Percentiles rank a stretch among this genome's conserved stretches.
These are phyloP conservation scores for Pachysandra terminalis DNA, from an alignment of 164 flowering plant genomes.

Conservation along the genomic window DNA sequence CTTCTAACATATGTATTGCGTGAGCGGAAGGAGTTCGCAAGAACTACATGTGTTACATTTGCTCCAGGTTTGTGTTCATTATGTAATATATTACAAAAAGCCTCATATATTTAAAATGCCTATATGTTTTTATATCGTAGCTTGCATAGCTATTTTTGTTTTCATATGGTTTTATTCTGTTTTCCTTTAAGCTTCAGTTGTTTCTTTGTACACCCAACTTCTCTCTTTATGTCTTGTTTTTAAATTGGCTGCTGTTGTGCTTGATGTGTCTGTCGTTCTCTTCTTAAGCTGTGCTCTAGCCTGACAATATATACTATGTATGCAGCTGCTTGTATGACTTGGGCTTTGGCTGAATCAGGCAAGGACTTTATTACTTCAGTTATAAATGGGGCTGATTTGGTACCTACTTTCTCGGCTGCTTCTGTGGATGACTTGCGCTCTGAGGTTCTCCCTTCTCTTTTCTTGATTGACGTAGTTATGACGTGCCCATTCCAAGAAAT, in stretches of 20 bases:
- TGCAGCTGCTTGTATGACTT: slow-evolving; percentile 98
- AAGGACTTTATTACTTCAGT: slow-evolving; percentile 67
- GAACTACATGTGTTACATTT: slow-evolving; percentile 83
- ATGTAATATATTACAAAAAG: background rate
- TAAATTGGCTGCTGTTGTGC: background rate
- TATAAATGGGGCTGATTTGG: slow-evolving; percentile 94
- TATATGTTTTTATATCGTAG: too few species aligned
- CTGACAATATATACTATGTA: background rate
- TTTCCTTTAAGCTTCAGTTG: background rate
- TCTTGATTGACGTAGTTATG: too few species aligned
- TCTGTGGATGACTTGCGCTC: slow-evolving; percentile 95
- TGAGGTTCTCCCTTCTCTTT: slow-evolving; percentile 63
- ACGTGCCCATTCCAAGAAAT: background rate
- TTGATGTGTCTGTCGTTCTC: background rate
- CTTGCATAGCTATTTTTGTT: too few species aligned
- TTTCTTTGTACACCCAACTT: background rate
- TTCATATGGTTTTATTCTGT: background rate
- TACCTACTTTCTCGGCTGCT: slow-evolving; percentile 96
- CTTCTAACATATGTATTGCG: slow-evolving; percentile 81
- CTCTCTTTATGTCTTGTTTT: background rate
- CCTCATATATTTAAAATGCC: too few species aligned
- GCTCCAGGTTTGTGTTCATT: slow-evolving; percentile 74
- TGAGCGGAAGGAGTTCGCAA: slow-evolving; percentile 77
- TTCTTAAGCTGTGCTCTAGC: too few species aligned
- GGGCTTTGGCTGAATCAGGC: slow-evolving; percentile 98